These are phyloP conservation scores for Ballota nigra DNA, from an alignment of 257 asterid species.

Conservation along the genomic window DNA sequence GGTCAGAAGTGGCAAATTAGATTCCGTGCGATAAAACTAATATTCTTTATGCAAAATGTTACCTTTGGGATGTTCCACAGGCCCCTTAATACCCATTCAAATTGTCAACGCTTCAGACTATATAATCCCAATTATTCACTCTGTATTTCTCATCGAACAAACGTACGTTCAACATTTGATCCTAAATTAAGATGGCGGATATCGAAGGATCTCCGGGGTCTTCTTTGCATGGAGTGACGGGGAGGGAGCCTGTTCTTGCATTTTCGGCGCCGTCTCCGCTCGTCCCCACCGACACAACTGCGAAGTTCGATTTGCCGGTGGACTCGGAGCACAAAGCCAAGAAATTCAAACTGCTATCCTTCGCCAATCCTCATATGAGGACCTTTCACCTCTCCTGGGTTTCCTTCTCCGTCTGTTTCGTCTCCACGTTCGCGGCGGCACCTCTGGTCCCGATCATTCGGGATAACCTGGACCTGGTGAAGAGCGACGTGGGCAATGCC, in stretches of 20 bases:
- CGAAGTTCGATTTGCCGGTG: conserved; percentile 43
- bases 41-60: neutral
- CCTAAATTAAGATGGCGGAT: conserved; percentile 20
- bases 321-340: conserved; percentile 58
- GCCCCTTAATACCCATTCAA: neutral
- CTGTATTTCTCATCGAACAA: neutral
- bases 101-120: conserved; percentile 16
- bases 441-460: conserved; percentile 68
- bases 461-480: conserved; percentile 48
- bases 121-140: neutral
- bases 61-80: conserved; percentile 21
- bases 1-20: too few relatives aligned
- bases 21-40: too few relatives aligned
- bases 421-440: conserved; percentile 66
- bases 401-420: conserved; percentile 63
- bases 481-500: conserved; percentile 59
- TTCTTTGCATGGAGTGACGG: conserved; percentile 76
- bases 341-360: conserved; percentile 34
- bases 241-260: conserved; percentile 50
- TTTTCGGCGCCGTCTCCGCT: conserved; percentile 36
- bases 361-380: conserved; percentile 55
- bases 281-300: too few relatives aligned
- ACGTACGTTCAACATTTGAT: neutral
- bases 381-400: too few relatives aligned
- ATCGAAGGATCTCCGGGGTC: conserved; percentile 46